Conservation (phyloP, 2,329 filamentous ascomycete species). For the Trichoderma citrinoviride region DNA sequence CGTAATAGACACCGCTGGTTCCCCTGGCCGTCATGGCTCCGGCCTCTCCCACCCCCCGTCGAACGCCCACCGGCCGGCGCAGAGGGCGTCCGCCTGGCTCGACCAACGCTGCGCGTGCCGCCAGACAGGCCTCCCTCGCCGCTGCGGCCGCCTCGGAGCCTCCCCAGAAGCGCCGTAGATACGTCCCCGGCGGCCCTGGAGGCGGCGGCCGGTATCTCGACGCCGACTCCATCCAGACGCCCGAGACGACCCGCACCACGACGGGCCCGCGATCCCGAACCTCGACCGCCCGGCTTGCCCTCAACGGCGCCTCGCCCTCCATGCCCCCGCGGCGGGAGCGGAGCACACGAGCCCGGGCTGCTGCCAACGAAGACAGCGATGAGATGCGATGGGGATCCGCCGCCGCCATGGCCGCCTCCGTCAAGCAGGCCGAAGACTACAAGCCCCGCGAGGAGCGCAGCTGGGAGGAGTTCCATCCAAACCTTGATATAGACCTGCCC, state of each 20-base stretch:
- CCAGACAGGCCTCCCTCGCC: conserved; percentile 37
- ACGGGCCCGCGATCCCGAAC: conserved; percentile 50
- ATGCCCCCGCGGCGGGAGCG: conserved; percentile 55
- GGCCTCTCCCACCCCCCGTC: conserved; percentile 40
- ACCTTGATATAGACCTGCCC: conserved; percentile 81
- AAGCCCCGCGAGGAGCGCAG: conserved; percentile 95
- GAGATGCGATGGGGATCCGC: conserved; percentile 77
- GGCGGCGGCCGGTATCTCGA: conserved; percentile 84
- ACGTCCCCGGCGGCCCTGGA: conserved; percentile 82
- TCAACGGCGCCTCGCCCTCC: conserved; percentile 38
- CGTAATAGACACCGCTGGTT: not conserved
- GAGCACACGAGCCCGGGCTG: conserved; percentile 53
- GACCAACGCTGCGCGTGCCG: conserved; percentile 42
- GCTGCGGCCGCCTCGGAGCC: conserved; percentile 51
- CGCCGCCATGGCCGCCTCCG: conserved; percentile 83
- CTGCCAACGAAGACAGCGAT: conserved; percentile 52
- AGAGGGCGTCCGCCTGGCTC: conserved; percentile 47
- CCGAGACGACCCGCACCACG: conserved; percentile 40
- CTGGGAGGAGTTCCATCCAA: conserved; percentile 97
- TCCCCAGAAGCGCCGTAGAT: conserved; percentile 68
- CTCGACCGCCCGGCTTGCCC: conserved; percentile 43
- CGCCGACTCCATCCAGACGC: conserved; percentile 61
- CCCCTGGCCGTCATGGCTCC: conserved; percentile 32
- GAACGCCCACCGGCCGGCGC: conserved; percentile 44
- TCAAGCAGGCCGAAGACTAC: conserved; percentile 91